Base-by-base conservation (phyloP, 345 rosid species). In the Eucalyptus melliodora region DNA sequence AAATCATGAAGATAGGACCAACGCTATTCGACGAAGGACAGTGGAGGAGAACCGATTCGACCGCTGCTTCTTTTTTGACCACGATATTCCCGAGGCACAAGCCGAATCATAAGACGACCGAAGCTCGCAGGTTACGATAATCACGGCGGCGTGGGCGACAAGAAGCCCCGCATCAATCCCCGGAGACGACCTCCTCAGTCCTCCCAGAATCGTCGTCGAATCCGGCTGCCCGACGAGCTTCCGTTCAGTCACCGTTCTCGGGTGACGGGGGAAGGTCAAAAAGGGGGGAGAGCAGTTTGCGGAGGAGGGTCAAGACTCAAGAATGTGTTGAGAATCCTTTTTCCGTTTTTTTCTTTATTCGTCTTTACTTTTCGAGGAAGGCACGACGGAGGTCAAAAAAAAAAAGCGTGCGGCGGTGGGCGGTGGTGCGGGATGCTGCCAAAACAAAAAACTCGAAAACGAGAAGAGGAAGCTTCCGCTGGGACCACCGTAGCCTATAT, bases 401-500 rank as follows among this genome's bases (percentile, higher is more conserved):
- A n/a, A 17, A 17, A 34, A 5, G 21, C 44, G 24, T 31, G 40
- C 80, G 82, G 81, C 19, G 14, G 13, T 27, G 6, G 62, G 8
- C 2, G 31, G 31, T 6, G 31, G 67, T 60, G 16, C 56, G 31
- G 26, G 67, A 60, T 60, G 8, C 83, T 21, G 47, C 83, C 44
- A 17, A 69, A 5, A 16, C 44, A 1, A 60, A 27, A 5, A 47
- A 11, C 10, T 11, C 9, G 8, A 5, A 13, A 56, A 17, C 87
- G 10, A 19, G 26, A 53, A 2, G 26, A 5, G 40, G 88, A 87
- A 55, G 88, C 88, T 53, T 51, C 88, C 17, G 47, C 26, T 37
- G 93, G 90, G 49, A 89, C 94, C 92, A 91, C 93, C 65, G 89
- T 40, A 87, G 87, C 91, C 50, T 90, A 89, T 90, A 89, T 88